Evolutionary conservation across 148 eudicot species (phyloP), one percentile per base, ranked within the genome.

Genomic region (Mesembryanthemum crystallinum): DNA sequence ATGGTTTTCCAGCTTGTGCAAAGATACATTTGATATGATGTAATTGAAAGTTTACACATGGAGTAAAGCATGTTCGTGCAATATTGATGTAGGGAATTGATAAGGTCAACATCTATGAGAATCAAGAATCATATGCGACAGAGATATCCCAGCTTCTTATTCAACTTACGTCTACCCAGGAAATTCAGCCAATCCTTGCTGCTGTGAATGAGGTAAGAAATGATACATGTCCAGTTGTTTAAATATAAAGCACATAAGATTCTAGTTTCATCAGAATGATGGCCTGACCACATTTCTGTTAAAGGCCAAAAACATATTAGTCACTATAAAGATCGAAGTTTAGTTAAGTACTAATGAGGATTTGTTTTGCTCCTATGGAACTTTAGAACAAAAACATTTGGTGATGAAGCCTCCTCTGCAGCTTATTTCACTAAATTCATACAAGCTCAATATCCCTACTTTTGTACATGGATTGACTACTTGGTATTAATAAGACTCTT

Each of bases 121-220:
- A 28, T 68, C 75, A 15, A 32, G 64, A 52, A 43, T 24, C 76
- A 45, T 35, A 74, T 64, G 29, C 57, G 14, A 23, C 7, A 8
- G 83, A 75, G 67, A 88, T 72, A 74, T 82, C 84, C 11, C 27
- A 75, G 76, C 81, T 86, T 65, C 80, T 82, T 67, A 43, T 75
- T 75, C 84, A 76, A 69, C 76, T 87, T 75, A 74, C 79, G 68
- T 78, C 91, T 64, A 75, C 85, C 66, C 87, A 57, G 68, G 88
- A 85, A 60, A 45, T 84, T 74, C 80, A 83, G 62, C 90, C 90
- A 15, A 82, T 86, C 76, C 72, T 89, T 66, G 80, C 89, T 60
- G 78, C 82, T 55, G 57, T 85, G 42, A 73, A 79, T 71, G 97
- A 91, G 90, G 83, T 80, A 64, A 76, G n/a, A 1, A 71, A 59